Percentiles rank a stretch among this genome's conserved stretches.
Conservation (phyloP, 2,329 filamentous ascomycete genomes). For the Exserohilum turcica region DNA sequence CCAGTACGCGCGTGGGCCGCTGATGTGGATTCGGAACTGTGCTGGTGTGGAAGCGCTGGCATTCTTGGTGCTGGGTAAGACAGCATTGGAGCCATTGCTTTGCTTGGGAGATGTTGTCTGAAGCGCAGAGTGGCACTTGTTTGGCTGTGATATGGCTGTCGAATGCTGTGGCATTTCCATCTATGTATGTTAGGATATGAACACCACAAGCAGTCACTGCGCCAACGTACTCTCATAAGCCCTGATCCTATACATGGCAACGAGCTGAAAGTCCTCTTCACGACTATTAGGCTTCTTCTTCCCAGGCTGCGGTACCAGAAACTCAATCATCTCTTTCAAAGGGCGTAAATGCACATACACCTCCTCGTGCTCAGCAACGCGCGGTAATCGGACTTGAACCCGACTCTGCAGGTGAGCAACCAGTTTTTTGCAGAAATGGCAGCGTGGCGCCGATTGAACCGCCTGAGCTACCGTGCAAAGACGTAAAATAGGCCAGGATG, state of each 20-base stretch:
- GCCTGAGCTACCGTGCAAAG: background rate
- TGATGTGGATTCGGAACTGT: background rate
- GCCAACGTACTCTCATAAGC: background rate
- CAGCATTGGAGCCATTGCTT: conserved; percentile 12
- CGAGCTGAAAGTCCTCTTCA: background rate
- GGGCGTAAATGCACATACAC: background rate
- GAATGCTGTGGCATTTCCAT: background rate
- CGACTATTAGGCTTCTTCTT: background rate
- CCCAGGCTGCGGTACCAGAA: background rate
- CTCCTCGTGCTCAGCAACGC: background rate
- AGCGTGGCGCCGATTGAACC: background rate
- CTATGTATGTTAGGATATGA: background rate
- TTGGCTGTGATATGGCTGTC: background rate
- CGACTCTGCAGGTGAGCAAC: background rate
- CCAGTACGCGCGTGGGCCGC: conserved; percentile 11
- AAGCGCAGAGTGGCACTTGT: background rate
- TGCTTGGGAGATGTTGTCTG: conserved; percentile 5
- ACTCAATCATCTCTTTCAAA: background rate
- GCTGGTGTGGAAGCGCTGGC: conserved; percentile 5
- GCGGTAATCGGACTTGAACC: background rate
- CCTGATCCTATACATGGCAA: background rate
- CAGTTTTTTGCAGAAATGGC: background rate
- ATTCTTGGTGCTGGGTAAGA: background rate
- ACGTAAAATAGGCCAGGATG: background rate
- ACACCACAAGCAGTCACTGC: background rate